A percentile compares a stretch with the other conserved stretches of the same genome.
Evolutionary conservation across 768 basidiomycete genomes (phyloP).

Genomic region (Chalciporus sphaerocephalus): DNA sequence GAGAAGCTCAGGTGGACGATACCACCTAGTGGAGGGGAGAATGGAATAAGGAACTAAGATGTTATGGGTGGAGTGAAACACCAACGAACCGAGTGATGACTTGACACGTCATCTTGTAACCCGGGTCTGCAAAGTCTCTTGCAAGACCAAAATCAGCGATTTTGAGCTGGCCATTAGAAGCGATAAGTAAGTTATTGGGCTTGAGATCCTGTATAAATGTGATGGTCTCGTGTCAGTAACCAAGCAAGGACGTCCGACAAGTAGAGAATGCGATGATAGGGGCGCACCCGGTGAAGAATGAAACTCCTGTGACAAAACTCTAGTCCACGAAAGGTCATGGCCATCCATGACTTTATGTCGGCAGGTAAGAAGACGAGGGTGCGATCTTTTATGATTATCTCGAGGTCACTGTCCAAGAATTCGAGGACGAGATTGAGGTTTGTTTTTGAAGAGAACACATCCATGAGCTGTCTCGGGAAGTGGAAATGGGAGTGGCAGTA

Average conservation of each 20-base stretch:
- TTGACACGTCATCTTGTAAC: slow-evolving; percentile 95
- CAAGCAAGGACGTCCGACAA: too few species aligned
- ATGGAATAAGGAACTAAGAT: slow-evolving; percentile 2
- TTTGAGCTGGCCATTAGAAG: slow-evolving; percentile 87
- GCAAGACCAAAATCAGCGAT: slow-evolving; percentile 99
- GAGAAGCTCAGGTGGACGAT: slow-evolving; percentile 92
- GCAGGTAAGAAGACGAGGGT: slow-evolving; percentile 88
- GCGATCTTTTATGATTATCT: slow-evolving; percentile 94
- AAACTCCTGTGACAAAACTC: slow-evolving; percentile 97
- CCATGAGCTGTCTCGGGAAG: slow-evolving; percentile 64
- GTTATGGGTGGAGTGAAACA: slow-evolving; percentile 1
- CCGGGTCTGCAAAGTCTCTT: slow-evolving; percentile 91
- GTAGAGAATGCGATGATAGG: too few species aligned
- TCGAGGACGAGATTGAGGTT: slow-evolving; percentile 97
- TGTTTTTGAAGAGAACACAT: slow-evolving; percentile 94
- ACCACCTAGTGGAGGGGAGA: slow-evolving; percentile 73
- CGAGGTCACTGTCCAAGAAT: slow-evolving; percentile 92
- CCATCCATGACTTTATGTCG: slow-evolving; percentile 99
- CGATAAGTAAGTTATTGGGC: slow-evolving; percentile 95
- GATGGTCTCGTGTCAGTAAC: slow-evolving; percentile 10
- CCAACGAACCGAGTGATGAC: slow-evolving; percentile 86
- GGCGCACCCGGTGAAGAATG: slow-evolving; percentile 81
- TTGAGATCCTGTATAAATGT: slow-evolving; percentile 74
- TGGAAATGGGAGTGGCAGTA: background rate
- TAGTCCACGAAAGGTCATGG: slow-evolving; percentile 95